Conservation (phyloP, 306 rosid species). For the Acmispon strigosus region DNA sequence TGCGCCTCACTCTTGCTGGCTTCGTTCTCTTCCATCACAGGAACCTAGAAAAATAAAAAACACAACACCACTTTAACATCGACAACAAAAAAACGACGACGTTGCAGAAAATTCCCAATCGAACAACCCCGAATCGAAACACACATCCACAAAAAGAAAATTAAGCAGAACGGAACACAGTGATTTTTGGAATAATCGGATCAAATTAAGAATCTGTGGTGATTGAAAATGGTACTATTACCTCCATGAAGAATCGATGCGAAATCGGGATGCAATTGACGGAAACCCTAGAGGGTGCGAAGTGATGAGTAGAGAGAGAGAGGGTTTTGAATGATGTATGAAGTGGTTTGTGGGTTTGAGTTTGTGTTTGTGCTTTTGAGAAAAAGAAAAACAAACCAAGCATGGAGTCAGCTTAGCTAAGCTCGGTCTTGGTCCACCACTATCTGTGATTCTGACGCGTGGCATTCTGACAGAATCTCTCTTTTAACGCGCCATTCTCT, state of each 20-base stretch:
- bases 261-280: constrained; percentile 9
- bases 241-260: constrained; percentile 37
- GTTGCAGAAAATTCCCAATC: background rate
- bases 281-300: constrained; percentile 28
- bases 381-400: constrained; percentile 13
- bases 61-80: background rate
- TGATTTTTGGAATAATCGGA: too few species aligned
- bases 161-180: background rate
- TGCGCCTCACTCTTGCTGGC: constrained; percentile 48
- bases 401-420: constrained; percentile 11
- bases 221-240: background rate
- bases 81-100: background rate
- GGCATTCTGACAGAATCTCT: constrained; percentile 20
- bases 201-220: too few species aligned
- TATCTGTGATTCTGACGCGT: constrained; percentile 35
- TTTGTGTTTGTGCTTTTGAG: background rate
- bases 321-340: background rate
- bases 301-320: constrained; percentile 12
- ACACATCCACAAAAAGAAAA: background rate
- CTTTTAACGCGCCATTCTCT: constrained; percentile 16
- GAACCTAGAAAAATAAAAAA: constrained; percentile 27
- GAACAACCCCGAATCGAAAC: background rate
- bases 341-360: background rate
- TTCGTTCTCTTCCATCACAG: constrained; percentile 44
- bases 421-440: constrained; percentile 30